Evolutionary conservation across 257 asterid genomes (phyloP), one percentile per base, ranked within the genome.

Genomic region (Verbascum thapsus): DNA sequence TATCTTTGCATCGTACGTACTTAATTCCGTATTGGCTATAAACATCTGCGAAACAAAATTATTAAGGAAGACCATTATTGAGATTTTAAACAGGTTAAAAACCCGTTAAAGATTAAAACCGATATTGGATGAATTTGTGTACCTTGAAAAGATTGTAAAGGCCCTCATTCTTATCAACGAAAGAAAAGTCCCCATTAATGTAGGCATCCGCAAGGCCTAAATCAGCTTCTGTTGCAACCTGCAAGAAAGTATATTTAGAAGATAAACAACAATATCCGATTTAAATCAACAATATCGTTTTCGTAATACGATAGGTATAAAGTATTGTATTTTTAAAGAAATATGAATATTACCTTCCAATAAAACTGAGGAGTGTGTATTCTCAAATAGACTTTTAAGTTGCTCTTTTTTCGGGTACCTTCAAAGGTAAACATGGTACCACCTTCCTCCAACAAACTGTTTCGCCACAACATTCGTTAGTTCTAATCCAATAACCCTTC

Each of bases 131-230:
- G n/a, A 3, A 15, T 59, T 37, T 43, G 5, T 5, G 72, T 63
- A 89, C 97, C 84, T 81, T 73, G 58, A 87, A 67, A 64, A 85
- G 80, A 63, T 81, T 80, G 56, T 85, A 80, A 61, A 90, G 84
- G 38, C 91, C 95, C 53, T 76, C 67, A 15, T 76, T 38, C 74
- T 80, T 77, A 54, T 85, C 91, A 17, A 87, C 82, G 30, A 85
- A 87, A 41, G 95, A 83, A 60, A 90, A 63, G 44, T 90, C 92
- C 6, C 95, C 95, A 23, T 87, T 79, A 48, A 90, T 83, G 61
- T 85, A 90, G 7, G 97, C 88, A 78, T 87, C 95, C 0, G 97
- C 95, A 64, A 90, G 82, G 67, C 97, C 97, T 68, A 87, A 69
- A 61, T 90, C 95, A 6, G 72, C 83, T 76, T 83, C 84, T 56